phyloP scores from a whole-genome alignment of 257 asterid genomes.

The Solanum neorickii region DNA sequence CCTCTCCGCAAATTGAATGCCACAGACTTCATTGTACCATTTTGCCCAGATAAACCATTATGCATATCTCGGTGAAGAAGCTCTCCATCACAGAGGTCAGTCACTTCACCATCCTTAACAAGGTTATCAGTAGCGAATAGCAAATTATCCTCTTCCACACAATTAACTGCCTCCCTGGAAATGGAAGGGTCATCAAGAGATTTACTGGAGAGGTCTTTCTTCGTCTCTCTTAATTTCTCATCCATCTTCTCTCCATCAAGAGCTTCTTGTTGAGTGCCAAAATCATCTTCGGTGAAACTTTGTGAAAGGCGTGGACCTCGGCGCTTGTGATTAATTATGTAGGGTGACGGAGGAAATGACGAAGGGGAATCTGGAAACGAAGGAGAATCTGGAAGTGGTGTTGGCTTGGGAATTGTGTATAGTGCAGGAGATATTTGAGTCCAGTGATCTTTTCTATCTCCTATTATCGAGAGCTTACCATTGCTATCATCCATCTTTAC shows the following conservation, averaged over 20 bases:
- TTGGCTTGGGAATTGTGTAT: conserved; percentile 75
- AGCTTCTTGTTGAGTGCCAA: conserved; percentile 20
- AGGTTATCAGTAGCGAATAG: conserved; percentile 8
- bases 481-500: conserved; percentile 23
- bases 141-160: conserved; percentile 5
- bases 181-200: conserved; percentile 18
- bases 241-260: conserved; percentile 25
- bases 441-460: conserved; percentile 52
- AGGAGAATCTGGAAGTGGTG: conserved; percentile 88
- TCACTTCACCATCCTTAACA: conserved; percentile 15
- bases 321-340: conserved; percentile 78
- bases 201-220: conserved; percentile 7
- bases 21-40: conserved; percentile 16
- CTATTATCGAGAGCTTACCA: conserved; percentile 8
- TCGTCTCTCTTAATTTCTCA: conserved; percentile 18
- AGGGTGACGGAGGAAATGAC: conserved; percentile 82
- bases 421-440: conserved; percentile 81
- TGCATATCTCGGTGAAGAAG: conserved; percentile 7
- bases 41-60: conserved; percentile 21
- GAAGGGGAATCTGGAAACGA: conserved; percentile 84
- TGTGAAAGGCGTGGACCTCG: conserved; percentile 87
- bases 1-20: conserved; percentile 29
- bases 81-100: conserved; percentile 12
- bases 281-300: conserved; percentile 69
- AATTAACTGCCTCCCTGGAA: conserved; percentile 12